Conservation (phyloP, 208 protist genomes). For the Eutreptiella sp. region DNA sequence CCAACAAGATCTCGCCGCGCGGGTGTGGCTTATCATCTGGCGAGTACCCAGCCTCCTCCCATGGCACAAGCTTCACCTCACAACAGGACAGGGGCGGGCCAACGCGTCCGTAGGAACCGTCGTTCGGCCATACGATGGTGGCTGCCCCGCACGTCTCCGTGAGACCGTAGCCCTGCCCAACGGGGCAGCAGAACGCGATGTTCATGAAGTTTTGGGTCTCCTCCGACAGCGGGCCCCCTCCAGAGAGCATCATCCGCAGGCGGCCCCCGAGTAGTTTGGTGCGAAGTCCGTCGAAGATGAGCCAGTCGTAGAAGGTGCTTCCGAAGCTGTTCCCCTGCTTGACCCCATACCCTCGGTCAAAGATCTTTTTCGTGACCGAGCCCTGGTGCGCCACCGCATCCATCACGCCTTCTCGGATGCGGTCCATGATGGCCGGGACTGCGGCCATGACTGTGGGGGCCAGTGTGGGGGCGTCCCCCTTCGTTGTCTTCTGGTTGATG, state of each 20-base stretch:
- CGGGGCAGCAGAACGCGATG: slow-evolving; percentile 49
- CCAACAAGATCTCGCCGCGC: slow-evolving; percentile 71
- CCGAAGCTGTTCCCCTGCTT: slow-evolving; percentile 48
- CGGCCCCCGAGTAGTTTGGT: slow-evolving; percentile 61
- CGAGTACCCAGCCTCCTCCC: too few species aligned
- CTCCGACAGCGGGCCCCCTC: slow-evolving; percentile 51
- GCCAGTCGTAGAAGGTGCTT: slow-evolving; percentile 61
- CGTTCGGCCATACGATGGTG: slow-evolving; percentile 52
- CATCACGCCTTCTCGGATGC: slow-evolving; percentile 46
- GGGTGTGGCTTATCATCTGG: too few species aligned
- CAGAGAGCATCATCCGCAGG: slow-evolving; percentile 51
- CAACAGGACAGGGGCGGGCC: slow-evolving; percentile 53
- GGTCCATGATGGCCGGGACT: slow-evolving; percentile 55
- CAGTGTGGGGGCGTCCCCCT: slow-evolving; percentile 21
- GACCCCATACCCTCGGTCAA: slow-evolving; percentile 54
- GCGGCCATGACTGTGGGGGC: slow-evolving; percentile 56
- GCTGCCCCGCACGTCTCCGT: slow-evolving; percentile 63
- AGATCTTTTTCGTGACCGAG: slow-evolving; percentile 46
- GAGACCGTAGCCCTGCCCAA: slow-evolving; percentile 74
- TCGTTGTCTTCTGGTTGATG: too few species aligned
- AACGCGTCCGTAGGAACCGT: slow-evolving; percentile 53
- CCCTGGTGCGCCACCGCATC: slow-evolving; percentile 40
- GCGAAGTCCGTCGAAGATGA: slow-evolving; percentile 60
- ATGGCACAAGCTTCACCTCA: slow-evolving; percentile 86
- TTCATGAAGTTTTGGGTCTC: slow-evolving; percentile 58